Percentiles rank a stretch among this genome's conserved stretches.
phyloP scores from a whole-genome alignment of 2,329 filamentous ascomycete species.

The Coniella vitis region DNA sequence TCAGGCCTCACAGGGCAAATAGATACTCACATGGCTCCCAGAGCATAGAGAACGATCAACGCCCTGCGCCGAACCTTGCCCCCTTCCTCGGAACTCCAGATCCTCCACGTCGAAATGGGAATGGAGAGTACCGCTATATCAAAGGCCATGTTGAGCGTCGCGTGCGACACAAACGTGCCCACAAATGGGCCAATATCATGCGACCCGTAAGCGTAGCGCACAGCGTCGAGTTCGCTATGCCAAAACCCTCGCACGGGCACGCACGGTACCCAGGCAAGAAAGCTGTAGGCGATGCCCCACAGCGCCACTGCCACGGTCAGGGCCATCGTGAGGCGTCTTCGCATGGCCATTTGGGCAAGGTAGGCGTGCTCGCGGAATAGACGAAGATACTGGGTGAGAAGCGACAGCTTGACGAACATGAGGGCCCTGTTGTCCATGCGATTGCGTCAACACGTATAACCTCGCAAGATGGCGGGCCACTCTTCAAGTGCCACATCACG shows the following conservation, averaged over 20 bases:
- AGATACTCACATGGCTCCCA: constrained; percentile 16
- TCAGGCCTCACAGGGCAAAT: not conserved
- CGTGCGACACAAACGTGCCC: constrained; percentile 6
- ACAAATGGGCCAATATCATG: constrained; percentile 3
- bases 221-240: constrained; percentile 6
- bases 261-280: constrained; percentile 21
- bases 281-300: constrained; percentile 19
- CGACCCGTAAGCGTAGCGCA: constrained; percentile 7
- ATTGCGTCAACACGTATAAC: not conserved
- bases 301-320: constrained; percentile 15
- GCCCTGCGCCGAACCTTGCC: constrained; percentile 3
- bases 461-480: not conserved
- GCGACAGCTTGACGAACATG: constrained; percentile 20
- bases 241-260: constrained; percentile 18
- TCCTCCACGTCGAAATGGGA: constrained; percentile 5
- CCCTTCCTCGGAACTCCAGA: constrained; percentile 4
- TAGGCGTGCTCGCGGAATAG: constrained; percentile 17
- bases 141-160: constrained; percentile 8
- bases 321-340: constrained; percentile 10
- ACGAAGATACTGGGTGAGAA: constrained; percentile 23
- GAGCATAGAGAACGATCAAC: constrained; percentile 2
- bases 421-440: constrained; percentile 5
- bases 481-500: not conserved
- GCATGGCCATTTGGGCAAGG: constrained; percentile 11
- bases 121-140: constrained; percentile 10